phyloP scores from a whole-genome alignment of 805 yeast species.

The Teunomyces kruisii region DNA sequence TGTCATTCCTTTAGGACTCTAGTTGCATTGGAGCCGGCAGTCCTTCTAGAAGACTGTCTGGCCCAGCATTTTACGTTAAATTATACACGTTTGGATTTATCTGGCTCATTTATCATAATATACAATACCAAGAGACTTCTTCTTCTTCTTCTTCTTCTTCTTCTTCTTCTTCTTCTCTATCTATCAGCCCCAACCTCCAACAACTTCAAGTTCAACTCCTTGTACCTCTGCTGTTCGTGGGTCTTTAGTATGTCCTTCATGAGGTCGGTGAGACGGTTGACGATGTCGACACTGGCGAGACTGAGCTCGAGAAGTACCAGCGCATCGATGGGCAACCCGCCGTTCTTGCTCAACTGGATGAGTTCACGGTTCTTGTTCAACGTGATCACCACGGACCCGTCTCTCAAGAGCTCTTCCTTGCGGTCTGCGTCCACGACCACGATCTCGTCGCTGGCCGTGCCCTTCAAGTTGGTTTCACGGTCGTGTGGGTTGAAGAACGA shows the following conservation, averaged over 20 bases:
- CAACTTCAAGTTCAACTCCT: slow-evolving; percentile 26
- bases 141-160: too few species aligned
- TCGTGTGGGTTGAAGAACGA: slow-evolving; percentile 74
- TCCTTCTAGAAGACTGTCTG: not conserved
- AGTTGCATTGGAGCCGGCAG: not conserved
- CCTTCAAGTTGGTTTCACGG: slow-evolving; percentile 68
- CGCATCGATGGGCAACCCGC: slow-evolving; percentile 84
- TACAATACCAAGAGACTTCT: not conserved
- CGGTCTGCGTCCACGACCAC: slow-evolving; percentile 73
- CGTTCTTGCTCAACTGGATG: slow-evolving; percentile 87
- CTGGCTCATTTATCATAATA: not conserved
- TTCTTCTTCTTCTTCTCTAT: too few species aligned
- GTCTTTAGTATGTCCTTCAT: slow-evolving; percentile 55
- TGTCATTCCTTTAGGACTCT: not conserved
- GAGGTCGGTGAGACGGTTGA: slow-evolving; percentile 61
- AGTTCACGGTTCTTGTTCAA: slow-evolving; percentile 87
- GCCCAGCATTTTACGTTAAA: not conserved
- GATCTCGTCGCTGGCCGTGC: slow-evolving; percentile 58
- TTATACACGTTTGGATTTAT: not conserved
- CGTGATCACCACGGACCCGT: slow-evolving; percentile 81
- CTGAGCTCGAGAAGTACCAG: slow-evolving; percentile 65
- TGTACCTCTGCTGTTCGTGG: slow-evolving; percentile 52
- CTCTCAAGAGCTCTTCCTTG: slow-evolving; percentile 73
- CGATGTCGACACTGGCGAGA: slow-evolving; percentile 61
- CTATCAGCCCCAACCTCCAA: slow-evolving; percentile 38